A percentile compares a stretch with the other conserved stretches of the same genome.
Conservation (phyloP, 805 yeast species). For the Candida namnaoensis region DNA sequence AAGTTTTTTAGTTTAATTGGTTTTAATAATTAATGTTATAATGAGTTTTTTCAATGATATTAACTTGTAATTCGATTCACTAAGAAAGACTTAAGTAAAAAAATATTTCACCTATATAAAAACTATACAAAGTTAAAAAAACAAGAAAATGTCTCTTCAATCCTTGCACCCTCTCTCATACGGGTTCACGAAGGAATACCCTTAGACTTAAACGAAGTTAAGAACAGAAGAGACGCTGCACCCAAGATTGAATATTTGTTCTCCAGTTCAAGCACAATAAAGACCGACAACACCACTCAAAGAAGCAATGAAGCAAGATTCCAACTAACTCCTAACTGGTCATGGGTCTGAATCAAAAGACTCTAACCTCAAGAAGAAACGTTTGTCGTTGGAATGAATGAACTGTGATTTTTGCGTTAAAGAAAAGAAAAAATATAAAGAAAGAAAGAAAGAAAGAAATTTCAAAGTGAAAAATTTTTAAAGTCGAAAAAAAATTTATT, state of each 20-base stretch:
- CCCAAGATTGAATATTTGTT: conserved; percentile 58
- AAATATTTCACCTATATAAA: too few relatives aligned
- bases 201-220: conserved; percentile 41
- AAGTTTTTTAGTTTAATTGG: too few relatives aligned
- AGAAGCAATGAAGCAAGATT: conserved; percentile 9
- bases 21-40: too few relatives aligned
- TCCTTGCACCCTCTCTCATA: conserved; percentile 56
- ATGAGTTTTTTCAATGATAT: too few relatives aligned
- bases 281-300: neutral
- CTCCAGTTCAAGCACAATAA: conserved; percentile 49
- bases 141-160: conserved; percentile 25
- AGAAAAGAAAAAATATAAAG: conserved; percentile 4
- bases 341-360: conserved; percentile 65
- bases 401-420: conserved; percentile 57
- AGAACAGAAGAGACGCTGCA: conserved; percentile 58
- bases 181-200: conserved; percentile 73
- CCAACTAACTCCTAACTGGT: conserved; percentile 44
- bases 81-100: too few relatives aligned
- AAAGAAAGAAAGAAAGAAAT: neutral
- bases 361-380: conserved; percentile 67
- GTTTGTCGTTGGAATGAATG: conserved; percentile 42
- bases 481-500: too few relatives aligned
- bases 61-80: too few relatives aligned
- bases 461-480: neutral
- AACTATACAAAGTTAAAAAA: too few relatives aligned